Evolutionary conservation across 306 rosid genomes (phyloP).

Genomic region (Rubus idaeus): DNA sequence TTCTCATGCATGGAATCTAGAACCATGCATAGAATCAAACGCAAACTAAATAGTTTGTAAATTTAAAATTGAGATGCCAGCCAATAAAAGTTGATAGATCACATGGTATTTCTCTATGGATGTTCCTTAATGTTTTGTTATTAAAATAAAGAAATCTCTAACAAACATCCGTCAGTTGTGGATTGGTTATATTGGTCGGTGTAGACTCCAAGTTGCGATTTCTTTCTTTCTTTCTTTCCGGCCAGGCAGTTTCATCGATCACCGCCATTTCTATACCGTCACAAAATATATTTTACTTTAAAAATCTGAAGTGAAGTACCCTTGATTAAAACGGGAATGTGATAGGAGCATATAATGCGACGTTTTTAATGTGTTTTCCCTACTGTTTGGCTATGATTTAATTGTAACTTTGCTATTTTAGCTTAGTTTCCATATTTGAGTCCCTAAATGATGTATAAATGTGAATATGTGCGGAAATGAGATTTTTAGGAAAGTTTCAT

Average conservation of each 20-base stretch:
- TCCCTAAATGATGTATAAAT: no score
- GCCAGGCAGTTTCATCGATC: background rate
- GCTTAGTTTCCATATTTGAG: no score
- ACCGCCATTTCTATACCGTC: background rate
- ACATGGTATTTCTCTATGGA: slow-evolving; percentile 59
- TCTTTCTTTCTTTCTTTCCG: slow-evolving; percentile 17
- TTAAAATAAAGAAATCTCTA: slow-evolving; percentile 34
- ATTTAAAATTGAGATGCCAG: slow-evolving; percentile 40
- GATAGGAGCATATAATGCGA: no score
- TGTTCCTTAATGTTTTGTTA: slow-evolving; percentile 38
- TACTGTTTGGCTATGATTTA: no score
- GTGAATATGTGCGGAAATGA: no score
- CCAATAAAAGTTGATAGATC: slow-evolving; percentile 51
- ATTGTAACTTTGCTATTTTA: no score
- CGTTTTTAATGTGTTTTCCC: no score
- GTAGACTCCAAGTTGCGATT: slow-evolving; percentile 42
- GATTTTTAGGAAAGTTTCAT: no score
- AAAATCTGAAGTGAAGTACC: no score
- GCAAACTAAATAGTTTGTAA: slow-evolving; percentile 4
- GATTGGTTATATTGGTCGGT: slow-evolving; percentile 92
- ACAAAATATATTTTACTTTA: no score
- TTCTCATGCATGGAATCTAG: background rate
- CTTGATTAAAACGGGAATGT: no score
- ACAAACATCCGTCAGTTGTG: slow-evolving; percentile 71
- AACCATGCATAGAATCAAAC: slow-evolving; percentile 32